Percentiles rank a stretch among this genome's conserved stretches.
These are phyloP conservation scores for Aspergillus sp. DNA, from an alignment of 2,329 filamentous ascomycete genomes.

Conservation along the genomic window DNA sequence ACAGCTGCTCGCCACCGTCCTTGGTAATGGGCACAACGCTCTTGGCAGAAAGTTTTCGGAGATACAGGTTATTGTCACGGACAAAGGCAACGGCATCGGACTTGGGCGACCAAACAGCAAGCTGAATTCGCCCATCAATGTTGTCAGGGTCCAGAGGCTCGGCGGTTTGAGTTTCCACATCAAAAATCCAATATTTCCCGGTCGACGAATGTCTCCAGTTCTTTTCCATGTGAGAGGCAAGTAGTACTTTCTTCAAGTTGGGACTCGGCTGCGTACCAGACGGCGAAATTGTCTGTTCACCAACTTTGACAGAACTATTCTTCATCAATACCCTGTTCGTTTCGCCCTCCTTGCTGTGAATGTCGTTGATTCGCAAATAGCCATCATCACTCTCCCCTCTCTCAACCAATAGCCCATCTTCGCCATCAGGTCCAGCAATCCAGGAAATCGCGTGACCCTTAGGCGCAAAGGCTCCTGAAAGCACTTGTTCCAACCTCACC, in stretches of 20 bases:
- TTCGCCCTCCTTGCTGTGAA: conserved; percentile 55
- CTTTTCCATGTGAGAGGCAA: conserved; percentile 69
- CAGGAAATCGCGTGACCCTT: conserved; percentile 45
- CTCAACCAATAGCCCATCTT: conserved; percentile 82
- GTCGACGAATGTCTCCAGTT: conserved; percentile 92
- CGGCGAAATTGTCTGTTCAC: conserved; percentile 57
- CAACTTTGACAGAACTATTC: conserved; percentile 60
- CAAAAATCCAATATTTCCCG: conserved; percentile 85
- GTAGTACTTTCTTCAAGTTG: conserved; percentile 80
- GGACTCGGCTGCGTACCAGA: conserved; percentile 71
- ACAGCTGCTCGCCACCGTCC: conserved; percentile 84
- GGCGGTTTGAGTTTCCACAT: conserved; percentile 75
- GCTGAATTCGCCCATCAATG: conserved; percentile 67
- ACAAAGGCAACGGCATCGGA: conserved; percentile 90
- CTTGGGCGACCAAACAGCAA: conserved; percentile 85
- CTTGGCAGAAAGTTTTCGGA: conserved; percentile 65
- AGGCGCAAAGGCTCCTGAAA: conserved; percentile 40
- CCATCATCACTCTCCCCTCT: conserved; percentile 57
- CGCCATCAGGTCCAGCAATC: conserved; percentile 48
- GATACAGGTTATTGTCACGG: conserved; percentile 82
- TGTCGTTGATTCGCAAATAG: conserved; percentile 84
- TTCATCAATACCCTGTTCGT: conserved; percentile 73
- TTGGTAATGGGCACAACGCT: conserved; percentile 72
- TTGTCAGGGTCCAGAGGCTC: conserved; percentile 74
- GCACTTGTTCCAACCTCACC: conserved; percentile 44